phyloP scores from a whole-genome alignment of 2,329 filamentous ascomycete genomes.

The Neonectria sp. region DNA sequence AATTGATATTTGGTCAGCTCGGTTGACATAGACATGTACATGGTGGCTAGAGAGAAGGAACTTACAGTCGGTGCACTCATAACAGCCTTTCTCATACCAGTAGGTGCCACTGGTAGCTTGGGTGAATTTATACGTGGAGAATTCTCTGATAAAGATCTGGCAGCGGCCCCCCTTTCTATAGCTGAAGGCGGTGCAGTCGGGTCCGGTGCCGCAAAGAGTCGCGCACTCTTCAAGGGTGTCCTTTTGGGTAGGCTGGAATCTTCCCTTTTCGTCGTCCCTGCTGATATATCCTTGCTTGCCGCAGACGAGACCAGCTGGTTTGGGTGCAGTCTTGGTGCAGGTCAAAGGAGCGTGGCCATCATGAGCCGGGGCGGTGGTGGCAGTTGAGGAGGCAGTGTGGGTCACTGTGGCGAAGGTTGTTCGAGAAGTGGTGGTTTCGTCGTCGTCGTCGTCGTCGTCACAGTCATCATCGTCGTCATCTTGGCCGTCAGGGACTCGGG shows the following conservation, averaged over 20 bases:
- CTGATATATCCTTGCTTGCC: background rate
- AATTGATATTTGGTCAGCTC: background rate
- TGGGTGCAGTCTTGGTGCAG: background rate
- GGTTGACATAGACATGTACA: background rate
- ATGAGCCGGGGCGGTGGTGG: background rate
- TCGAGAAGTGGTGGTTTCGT: background rate
- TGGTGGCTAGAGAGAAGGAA: too few relatives aligned
- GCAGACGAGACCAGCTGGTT: background rate
- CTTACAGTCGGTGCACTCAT: background rate
- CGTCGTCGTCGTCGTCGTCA: background rate
- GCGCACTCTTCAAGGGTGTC: background rate
- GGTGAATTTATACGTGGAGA: background rate
- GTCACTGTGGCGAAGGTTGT: conserved; percentile 1
- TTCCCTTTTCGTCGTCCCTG: background rate
- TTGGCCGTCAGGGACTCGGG: background rate
- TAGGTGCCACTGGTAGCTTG: background rate
- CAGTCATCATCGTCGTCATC: background rate
- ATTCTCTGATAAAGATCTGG: background rate
- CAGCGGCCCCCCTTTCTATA: background rate
- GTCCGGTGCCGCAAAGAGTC: background rate
- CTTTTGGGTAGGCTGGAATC: background rate
- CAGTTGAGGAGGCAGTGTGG: background rate
- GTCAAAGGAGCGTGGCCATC: background rate
- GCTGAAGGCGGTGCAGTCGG: background rate
- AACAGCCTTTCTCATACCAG: background rate